Base-by-base conservation (phyloP, 2,329 filamentous ascomycete genomes). In the Colletotrichum chrysophilum region DNA sequence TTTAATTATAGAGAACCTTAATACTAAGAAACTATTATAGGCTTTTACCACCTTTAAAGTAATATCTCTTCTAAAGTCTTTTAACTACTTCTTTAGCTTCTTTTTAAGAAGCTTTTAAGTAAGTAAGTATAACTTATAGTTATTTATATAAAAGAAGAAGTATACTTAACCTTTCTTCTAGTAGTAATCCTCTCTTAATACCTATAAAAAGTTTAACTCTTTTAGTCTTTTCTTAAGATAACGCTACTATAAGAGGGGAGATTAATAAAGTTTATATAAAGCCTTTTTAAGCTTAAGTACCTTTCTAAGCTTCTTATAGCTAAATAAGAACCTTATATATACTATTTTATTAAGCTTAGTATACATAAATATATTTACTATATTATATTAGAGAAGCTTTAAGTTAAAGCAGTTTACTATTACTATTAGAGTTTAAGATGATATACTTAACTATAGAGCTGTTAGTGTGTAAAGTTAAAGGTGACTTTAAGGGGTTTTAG, bases 71-170 rank as follows among this genome's bases (percentile, higher is more conserved):
- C 4, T 66, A 30, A 4, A 66, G 4, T 14, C 6, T 1, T 5
- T 28, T 21, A 30, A 32, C 4, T 18, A 66, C 0, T n/a, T n/a
- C 1, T 26, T 48, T 24, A 28, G 12, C 4, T 18, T 28, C 13
- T n/a, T 14, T n/a, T 28, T 14, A 16, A n/a, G 2, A 32, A 1
- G 0, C 3, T n/a, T 4, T 18, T 18, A 24, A 14, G 3, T 28
- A 66, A 12, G 0, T 9, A 52, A 66, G 8, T n/a, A 66, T n/a
- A n/a, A n/a, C n/a, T n/a, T 48, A 48, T 48, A 66, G 14, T 64
- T 38, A 64, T 64, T 3, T 24, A 64, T 43, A 28, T 64, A 64
- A 3, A 43, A 43, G 8, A 64, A 66, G 5, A 52, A 52, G 2
- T 12, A 26, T 28, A 65, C 3, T 30, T 48, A 28, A 12, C 36